Evolutionary conservation across 148 eudicot species (phyloP).

Genomic region (Amaranthus hypochondriacus): DNA sequence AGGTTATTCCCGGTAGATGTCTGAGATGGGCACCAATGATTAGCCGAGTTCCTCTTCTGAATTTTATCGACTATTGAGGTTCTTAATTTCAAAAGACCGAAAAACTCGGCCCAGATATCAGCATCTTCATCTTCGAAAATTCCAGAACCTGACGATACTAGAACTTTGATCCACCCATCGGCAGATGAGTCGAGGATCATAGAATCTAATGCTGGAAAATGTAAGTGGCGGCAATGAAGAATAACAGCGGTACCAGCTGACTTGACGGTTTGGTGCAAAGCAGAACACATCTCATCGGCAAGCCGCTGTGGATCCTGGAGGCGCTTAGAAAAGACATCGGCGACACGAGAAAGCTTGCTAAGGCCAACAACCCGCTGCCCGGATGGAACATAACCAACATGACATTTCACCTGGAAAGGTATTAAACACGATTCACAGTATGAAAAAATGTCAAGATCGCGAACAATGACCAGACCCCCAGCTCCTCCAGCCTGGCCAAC

Average conservation of each 20-base stretch:
- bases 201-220: conserved; percentile 52
- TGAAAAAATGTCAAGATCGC: conserved; percentile 88
- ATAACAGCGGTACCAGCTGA: conserved; percentile 76
- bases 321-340: conserved; percentile 74
- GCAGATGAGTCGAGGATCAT: conserved; percentile 39
- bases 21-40: conserved; percentile 66
- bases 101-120: conserved; percentile 57
- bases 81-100: conserved; percentile 49
- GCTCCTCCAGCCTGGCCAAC: conserved; percentile 87
- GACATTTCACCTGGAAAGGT: conserved; percentile 88
- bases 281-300: conserved; percentile 69
- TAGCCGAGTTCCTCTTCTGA: conserved; percentile 14
- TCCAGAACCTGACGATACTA: conserved; percentile 67
- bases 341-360: conserved; percentile 88
- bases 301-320: conserved; percentile 82
- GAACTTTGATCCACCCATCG: conserved; percentile 40
- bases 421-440: conserved; percentile 86
- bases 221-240: conserved; percentile 68
- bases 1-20: conserved; percentile 13
- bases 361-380: conserved; percentile 87
- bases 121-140: conserved; percentile 45
- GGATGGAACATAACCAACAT: conserved; percentile 83
- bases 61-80: conserved; percentile 32
- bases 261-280: conserved; percentile 53
- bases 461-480: conserved; percentile 84